Evolutionary conservation across 345 rosid genomes (phyloP).

Genomic region (Eucalyptus dawsonii): DNA sequence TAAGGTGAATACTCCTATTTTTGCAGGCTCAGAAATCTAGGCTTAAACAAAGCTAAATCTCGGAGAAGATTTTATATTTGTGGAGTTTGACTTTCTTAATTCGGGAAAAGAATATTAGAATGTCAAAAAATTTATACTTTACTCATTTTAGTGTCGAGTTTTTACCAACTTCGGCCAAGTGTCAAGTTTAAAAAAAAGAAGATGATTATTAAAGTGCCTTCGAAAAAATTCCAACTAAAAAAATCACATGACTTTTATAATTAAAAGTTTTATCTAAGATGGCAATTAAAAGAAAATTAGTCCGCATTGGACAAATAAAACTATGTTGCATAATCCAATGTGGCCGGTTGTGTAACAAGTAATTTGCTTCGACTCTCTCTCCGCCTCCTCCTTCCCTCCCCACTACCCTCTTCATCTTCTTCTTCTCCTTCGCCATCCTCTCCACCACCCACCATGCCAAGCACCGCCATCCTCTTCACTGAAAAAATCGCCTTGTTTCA

Average conservation of each 20-base stretch:
- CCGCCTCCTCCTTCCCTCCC: not conserved
- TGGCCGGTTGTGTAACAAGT: not conserved
- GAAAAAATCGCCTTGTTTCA: not conserved
- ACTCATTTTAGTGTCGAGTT: fast-evolving
- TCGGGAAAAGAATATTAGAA: not conserved
- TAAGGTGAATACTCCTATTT: not conserved
- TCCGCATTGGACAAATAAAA: not conserved
- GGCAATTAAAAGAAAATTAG: not conserved
- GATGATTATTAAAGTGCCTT: no score
- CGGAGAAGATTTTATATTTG: not conserved
- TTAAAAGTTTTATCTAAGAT: no score
- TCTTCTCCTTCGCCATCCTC: not conserved
- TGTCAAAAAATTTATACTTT: fast-evolving
- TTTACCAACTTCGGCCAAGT: fast-evolving
- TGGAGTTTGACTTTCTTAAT: not conserved
- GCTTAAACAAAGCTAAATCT: not conserved
- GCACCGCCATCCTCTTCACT: no score
- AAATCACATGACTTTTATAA: no score
- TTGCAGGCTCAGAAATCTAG: not conserved
- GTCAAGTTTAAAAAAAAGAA: no score
- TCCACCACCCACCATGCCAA: no score
- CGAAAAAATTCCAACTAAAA: no score
- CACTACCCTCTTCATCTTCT: not conserved
- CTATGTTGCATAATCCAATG: not conserved
- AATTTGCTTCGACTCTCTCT: not conserved